A percentile compares a stretch with the other conserved stretches of the same genome.
phyloP scores from a whole-genome alignment of 805 yeast genomes.

The Cyberlindnera meyerae region DNA sequence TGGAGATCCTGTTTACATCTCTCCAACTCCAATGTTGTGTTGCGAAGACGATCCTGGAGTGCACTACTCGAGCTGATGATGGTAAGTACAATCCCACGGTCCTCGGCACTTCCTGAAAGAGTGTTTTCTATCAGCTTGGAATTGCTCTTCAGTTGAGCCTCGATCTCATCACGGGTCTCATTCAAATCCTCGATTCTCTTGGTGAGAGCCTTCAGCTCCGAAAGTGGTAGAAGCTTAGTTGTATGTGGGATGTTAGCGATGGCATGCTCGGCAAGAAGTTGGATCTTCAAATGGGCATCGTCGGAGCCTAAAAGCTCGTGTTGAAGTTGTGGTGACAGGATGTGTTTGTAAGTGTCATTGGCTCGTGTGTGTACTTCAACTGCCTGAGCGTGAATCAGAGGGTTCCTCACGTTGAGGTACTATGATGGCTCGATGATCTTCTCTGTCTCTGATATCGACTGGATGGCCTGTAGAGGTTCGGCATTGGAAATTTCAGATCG shows the following conservation, averaged over 20 bases:
- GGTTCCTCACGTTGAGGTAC: conserved; percentile 6
- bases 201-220: conserved; percentile 10
- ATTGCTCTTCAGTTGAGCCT: conserved; percentile 15
- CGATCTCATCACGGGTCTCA: conserved; percentile 15
- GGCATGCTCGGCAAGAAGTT: conserved; percentile 20
- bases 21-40: conserved; percentile 9
- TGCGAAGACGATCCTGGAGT: conserved; percentile 8
- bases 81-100: conserved; percentile 5
- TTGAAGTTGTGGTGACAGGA: conserved; percentile 12
- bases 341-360: conserved; percentile 1
- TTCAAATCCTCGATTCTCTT: conserved; percentile 7
- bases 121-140: conserved; percentile 7
- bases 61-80: conserved; percentile 12
- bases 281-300: conserved; percentile 17
- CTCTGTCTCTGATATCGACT: neutral
- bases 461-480: conserved; percentile 2
- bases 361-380: conserved; percentile 7
- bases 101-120: neutral
- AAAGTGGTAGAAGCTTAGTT: conserved; percentile 12
- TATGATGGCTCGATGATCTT: conserved; percentile 15
- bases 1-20: conserved; percentile 3
- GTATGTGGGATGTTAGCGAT: conserved; percentile 10
- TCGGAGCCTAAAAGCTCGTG: conserved; percentile 12
- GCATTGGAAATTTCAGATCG: conserved; percentile 7
- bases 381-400: conserved; percentile 4